Conservation (phyloP, 2,329 filamentous ascomycete genomes). For the Massarina eburnea region DNA sequence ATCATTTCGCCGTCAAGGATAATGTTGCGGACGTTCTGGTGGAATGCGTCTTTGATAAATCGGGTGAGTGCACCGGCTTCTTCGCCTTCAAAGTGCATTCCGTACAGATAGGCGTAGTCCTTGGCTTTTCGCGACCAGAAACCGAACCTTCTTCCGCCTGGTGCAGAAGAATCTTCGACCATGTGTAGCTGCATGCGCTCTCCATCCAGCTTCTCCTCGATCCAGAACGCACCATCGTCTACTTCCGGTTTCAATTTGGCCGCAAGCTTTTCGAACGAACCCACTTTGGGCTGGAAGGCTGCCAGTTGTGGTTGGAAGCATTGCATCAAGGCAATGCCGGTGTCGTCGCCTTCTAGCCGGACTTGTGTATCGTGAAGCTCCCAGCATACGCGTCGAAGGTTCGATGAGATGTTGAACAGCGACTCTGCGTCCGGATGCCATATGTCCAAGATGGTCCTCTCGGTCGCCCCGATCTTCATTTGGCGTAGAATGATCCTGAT, state of each 20-base stretch:
- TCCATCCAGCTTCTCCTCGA: slow-evolving; percentile 96
- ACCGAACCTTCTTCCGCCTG: slow-evolving; percentile 72
- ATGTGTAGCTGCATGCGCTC: slow-evolving; percentile 98
- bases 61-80: slow-evolving; percentile 76
- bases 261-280: slow-evolving; percentile 76
- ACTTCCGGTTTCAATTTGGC: slow-evolving; percentile 65
- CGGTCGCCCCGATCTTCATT: slow-evolving; percentile 75
- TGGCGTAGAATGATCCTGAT: slow-evolving; percentile 88
- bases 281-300: slow-evolving; percentile 76
- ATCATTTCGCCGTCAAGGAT: slow-evolving; percentile 99
- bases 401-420: slow-evolving; percentile 86
- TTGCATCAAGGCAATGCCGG: slow-evolving; percentile 80
- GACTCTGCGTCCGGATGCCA: slow-evolving; percentile 58
- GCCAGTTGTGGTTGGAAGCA: slow-evolving; percentile 96
- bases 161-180: slow-evolving; percentile 66
- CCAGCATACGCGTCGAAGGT: slow-evolving; percentile 89
- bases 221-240: slow-evolving; percentile 82
- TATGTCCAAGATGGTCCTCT: slow-evolving; percentile 79
- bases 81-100: slow-evolving; percentile 68
- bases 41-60: slow-evolving; percentile 76
- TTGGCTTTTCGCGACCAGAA: slow-evolving; percentile 98
- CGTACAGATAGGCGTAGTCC: slow-evolving; percentile 94
- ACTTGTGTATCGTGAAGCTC: slow-evolving; percentile 75
- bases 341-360: slow-evolving; percentile 73
- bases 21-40: slow-evolving; percentile 74